phyloP scores from a whole-genome alignment of 2,329 filamentous ascomycete genomes.

The Ophiostoma montium region DNA sequence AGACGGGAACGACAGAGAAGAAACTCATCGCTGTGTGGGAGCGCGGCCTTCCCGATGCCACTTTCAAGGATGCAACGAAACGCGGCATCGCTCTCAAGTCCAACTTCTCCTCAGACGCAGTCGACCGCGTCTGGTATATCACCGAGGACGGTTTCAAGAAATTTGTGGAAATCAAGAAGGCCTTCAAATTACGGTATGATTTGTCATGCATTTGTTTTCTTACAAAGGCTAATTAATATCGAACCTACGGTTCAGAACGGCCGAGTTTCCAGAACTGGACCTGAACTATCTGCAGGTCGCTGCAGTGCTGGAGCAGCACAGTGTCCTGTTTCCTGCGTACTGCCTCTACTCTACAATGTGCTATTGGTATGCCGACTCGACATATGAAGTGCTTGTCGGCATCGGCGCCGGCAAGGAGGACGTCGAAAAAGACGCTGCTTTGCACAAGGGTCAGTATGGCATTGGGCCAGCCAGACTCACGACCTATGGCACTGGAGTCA shows the following conservation, averaged over 20 bases:
- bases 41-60: neutral
- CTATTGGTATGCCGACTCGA: neutral
- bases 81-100: neutral
- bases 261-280: neutral
- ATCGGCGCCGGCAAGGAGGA: neutral
- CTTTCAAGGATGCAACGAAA: neutral
- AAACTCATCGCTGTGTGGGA: neutral
- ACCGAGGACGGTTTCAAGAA: neutral
- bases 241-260: neutral
- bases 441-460: neutral
- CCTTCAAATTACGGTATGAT: neutral
- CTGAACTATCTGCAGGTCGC: neutral
- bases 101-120: neutral
- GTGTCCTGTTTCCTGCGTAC: neutral
- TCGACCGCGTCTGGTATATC: neutral
- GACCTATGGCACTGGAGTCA: neutral
- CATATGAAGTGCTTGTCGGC: neutral
- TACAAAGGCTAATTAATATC: neutral
- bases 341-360: neutral
- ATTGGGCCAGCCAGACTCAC: neutral
- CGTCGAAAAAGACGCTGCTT: neutral
- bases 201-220: neutral
- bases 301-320: neutral
- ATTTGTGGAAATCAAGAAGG: neutral
- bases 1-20: neutral